Conservation (phyloP, 1,284 basidiomycete species). For the Spongispora temasekensis region DNA sequence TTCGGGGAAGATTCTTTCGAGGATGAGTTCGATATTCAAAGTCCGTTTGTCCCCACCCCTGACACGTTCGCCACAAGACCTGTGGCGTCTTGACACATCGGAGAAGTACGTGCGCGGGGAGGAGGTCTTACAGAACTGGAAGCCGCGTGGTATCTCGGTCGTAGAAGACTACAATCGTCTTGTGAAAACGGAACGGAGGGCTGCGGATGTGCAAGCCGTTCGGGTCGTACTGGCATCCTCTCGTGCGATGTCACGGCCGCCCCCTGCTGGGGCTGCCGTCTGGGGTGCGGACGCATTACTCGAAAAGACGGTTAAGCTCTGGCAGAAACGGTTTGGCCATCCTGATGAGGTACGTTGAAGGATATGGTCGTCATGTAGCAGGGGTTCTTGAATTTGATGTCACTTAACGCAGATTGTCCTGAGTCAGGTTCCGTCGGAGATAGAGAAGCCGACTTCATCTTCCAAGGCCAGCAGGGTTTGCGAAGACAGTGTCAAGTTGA, state of each 20-base stretch:
- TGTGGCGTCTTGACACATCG: constrained; percentile 94
- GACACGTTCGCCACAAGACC: constrained; percentile 83
- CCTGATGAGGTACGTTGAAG: constrained; percentile 61
- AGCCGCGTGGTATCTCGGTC: constrained; percentile 82
- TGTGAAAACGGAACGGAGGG: constrained; percentile 66
- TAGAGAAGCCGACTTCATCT: constrained; percentile 40
- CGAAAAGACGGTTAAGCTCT: constrained; percentile 67
- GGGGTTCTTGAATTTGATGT: constrained; percentile 2
- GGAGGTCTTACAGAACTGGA: constrained; percentile 82
- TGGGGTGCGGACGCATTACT: constrained; percentile 68
- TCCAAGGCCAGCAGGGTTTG: constrained; percentile 33
- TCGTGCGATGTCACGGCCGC: constrained; percentile 44
- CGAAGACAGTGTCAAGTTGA: constrained; percentile 62
- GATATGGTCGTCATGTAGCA: background rate
- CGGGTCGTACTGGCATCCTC: constrained; percentile 71
- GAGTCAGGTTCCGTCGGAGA: constrained; percentile 65
- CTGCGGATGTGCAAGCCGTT: constrained; percentile 89
- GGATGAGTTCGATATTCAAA: constrained; percentile 80
- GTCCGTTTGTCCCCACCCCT: constrained; percentile 82
- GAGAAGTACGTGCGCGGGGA: constrained; percentile 94
- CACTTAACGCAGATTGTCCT: constrained; percentile 61
- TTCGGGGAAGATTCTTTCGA: constrained; percentile 70
- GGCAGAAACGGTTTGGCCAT: constrained; percentile 83
- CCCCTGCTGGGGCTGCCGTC: constrained; percentile 54
- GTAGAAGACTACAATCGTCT: constrained; percentile 83